A percentile compares a stretch with the other conserved stretches of the same genome.
phyloP scores from a whole-genome alignment of 2,329 filamentous ascomycete genomes.

The Cladosporium sp. region DNA sequence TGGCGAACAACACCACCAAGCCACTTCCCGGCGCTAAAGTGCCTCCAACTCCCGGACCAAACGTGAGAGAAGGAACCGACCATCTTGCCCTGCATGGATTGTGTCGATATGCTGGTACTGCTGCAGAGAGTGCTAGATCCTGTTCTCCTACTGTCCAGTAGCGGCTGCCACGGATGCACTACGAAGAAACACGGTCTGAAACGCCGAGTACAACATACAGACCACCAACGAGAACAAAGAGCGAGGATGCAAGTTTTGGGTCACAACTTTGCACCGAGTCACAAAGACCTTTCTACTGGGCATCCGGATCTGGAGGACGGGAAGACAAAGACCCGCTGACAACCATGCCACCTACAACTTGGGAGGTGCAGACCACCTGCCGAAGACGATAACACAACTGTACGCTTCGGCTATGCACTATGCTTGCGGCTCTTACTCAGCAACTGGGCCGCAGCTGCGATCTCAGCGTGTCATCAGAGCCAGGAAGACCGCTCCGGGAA shows the following conservation, averaged over 20 bases:
- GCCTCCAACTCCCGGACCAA: neutral
- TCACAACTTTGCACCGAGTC: neutral
- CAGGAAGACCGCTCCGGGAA: too few species aligned
- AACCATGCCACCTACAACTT: neutral
- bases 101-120: neutral
- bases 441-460: neutral
- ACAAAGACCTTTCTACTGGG: neutral
- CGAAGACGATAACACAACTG: rapidly evolving
- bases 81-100: neutral
- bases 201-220: neutral
- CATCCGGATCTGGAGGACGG: neutral
- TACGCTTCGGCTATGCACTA: neutral
- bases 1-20: neutral
- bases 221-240: neutral
- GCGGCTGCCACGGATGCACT: neutral
- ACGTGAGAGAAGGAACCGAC: neutral
- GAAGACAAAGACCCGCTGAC: neutral
- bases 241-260: neutral
- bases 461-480: neutral
- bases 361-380: neutral
- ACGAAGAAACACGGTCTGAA: neutral
- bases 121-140: neutral
- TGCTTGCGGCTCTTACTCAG: too few species aligned
- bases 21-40: neutral
- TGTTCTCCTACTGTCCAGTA: neutral